Conservation (phyloP, 768 basidiomycete genomes). For the Podaxis sp. region DNA sequence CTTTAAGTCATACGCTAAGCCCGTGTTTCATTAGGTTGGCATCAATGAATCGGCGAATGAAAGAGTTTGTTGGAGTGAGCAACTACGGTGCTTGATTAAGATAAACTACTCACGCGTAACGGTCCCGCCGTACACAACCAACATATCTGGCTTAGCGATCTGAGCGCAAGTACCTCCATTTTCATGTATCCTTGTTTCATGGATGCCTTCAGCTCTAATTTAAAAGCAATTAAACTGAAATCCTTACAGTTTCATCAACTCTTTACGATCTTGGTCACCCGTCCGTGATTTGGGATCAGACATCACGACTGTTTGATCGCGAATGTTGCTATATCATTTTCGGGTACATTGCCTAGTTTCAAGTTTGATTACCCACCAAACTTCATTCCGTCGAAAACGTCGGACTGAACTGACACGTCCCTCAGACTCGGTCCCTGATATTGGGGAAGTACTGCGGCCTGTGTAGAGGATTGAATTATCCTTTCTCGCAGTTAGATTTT, state of each 20-base stretch:
- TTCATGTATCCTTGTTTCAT: conserved; percentile 52
- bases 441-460: conserved; percentile 61
- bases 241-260: conserved; percentile 61
- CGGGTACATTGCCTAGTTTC: background rate
- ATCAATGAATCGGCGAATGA: background rate
- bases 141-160: conserved; percentile 47
- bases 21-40: background rate
- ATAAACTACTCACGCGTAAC: conserved; percentile 51
- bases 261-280: conserved; percentile 63
- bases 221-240: background rate
- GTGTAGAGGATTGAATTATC: background rate
- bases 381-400: conserved; percentile 68
- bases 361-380: conserved; percentile 57
- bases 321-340: background rate
- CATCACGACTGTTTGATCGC: conserved; percentile 53
- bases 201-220: background rate
- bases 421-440: conserved; percentile 63
- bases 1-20: conserved; percentile 65
- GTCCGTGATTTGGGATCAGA: conserved; percentile 70
- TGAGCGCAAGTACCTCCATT: conserved; percentile 67
- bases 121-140: conserved; percentile 67
- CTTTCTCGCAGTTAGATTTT: background rate
- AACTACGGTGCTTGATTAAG: background rate
- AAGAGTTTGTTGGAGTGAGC: background rate
- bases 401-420: conserved; percentile 52